These are phyloP conservation scores for Tillandsia leiboldiana DNA, from an alignment of 176 grass and related monocot genomes.

Conservation along the genomic window DNA sequence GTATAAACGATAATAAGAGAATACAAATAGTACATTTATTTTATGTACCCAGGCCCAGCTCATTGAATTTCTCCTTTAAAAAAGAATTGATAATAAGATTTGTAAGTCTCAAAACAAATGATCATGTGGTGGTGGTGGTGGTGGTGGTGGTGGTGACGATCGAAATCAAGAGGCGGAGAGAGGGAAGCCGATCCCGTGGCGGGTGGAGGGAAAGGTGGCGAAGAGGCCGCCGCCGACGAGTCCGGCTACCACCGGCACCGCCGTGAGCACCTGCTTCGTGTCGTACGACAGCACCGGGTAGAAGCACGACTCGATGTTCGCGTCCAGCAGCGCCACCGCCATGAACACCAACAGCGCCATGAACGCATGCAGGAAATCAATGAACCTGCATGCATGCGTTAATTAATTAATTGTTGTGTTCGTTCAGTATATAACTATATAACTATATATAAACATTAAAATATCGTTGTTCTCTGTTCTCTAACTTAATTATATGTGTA, in stretches of 20 bases:
- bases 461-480: no score
- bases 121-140: not conserved
- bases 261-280: constrained; percentile 27
- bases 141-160: not conserved
- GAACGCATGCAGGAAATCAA: constrained; percentile 39
- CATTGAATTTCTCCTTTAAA: no score
- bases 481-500: no score
- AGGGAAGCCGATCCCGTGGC: constrained; percentile 46
- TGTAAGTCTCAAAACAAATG: no score
- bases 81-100: no score
- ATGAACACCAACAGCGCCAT: constrained; percentile 46
- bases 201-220: constrained; percentile 47
- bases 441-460: no score
- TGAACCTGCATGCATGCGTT: not conserved
- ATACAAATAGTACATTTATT: no score
- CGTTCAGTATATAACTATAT: no score
- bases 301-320: constrained; percentile 52
- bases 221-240: constrained; percentile 38
- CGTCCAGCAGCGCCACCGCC: constrained; percentile 42
- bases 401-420: no score
- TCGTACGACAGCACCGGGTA: constrained; percentile 29
- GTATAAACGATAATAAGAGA: no score
- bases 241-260: constrained; percentile 32
- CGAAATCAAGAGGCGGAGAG: not conserved
- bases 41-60: no score